Percentiles rank a stretch among this genome's conserved stretches.
Evolutionary conservation across 768 basidiomycete genomes (phyloP).

Genomic region (Hericium coralloides): DNA sequence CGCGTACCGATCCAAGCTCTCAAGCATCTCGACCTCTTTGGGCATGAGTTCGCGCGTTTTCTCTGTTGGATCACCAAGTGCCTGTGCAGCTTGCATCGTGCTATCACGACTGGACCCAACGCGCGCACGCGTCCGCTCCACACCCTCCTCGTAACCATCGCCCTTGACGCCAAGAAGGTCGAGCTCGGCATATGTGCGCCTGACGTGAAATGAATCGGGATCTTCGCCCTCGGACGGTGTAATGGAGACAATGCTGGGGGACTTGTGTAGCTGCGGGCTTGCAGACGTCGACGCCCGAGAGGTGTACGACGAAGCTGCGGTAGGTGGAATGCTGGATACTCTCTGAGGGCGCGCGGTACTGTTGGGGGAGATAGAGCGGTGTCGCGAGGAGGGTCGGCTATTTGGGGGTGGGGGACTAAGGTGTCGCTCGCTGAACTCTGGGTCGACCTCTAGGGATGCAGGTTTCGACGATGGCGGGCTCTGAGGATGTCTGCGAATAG

Average conservation of each 20-base stretch:
- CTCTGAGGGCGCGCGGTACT: background rate
- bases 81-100: slow-evolving; percentile 48
- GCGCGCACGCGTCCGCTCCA: slow-evolving; percentile 85
- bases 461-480: background rate
- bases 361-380: background rate
- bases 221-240: slow-evolving; percentile 76
- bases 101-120: slow-evolving; percentile 45
- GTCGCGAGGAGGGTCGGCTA: slow-evolving; percentile 9
- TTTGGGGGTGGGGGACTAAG: slow-evolving; percentile 14
- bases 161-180: slow-evolving; percentile 87
- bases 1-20: slow-evolving; percentile 74
- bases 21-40: slow-evolving; percentile 66
- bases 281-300: slow-evolving; percentile 8
- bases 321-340: slow-evolving; percentile 1
- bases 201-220: slow-evolving; percentile 72
- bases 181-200: slow-evolving; percentile 84
- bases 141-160: slow-evolving; percentile 89
- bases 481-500: background rate
- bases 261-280: slow-evolving; percentile 4
- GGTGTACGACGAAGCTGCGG: slow-evolving; percentile 3
- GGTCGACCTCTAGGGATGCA: background rate
- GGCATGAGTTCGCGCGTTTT: slow-evolving; percentile 58
- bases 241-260: slow-evolving; percentile 45
- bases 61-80: slow-evolving; percentile 47
- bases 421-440: slow-evolving; percentile 3